Base-by-base conservation (phyloP, 2,329 filamentous ascomycete genomes). In the Dactylellina parvicollis region DNA sequence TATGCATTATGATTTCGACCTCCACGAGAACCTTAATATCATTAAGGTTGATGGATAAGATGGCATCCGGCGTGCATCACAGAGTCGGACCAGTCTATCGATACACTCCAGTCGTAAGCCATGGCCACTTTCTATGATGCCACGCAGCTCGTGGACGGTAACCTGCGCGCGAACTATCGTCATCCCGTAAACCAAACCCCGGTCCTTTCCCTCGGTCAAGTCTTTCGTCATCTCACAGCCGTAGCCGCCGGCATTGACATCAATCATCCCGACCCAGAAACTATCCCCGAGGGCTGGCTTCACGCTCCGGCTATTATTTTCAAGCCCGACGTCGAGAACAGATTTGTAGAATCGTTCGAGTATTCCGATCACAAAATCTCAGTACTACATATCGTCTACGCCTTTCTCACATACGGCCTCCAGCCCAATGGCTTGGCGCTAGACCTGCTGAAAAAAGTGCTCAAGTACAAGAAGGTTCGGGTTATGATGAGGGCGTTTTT, bases 371-470 rank as follows among this genome's bases (percentile, higher is more conserved):
- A 55, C 22, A 52, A 55, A 12, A 42, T 65, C 12, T 65, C 67
- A 2, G 67, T 65, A 40, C 14, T 60, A 7, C 59, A 65, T 59
- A 32, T 72, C 1, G 42, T 60, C 5, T 72, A 72, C n/a, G 67
- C 67, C 1, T 20, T 72, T 46, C 38, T 72, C 7, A 65, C 67
- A 8, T 72, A 72, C 38, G 44, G 59, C 3, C 20, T 72, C 7
- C 59, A 72, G 38, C 67, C 67, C 1, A 55, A 72, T n/a, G 55
- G 22, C n/a, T 12, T 65, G n/a, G 67, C 67, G 18, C 18, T 72
- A 22, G 67, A 72, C 8, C 16, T 65, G 44, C n/a, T 72, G 52
- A 65, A 65, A 44, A 54, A 60, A 54, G 18, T 54, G 18, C 26
- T 72, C 14, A 64, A 47, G 38, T 46, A 52, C 40, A 50, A 46